phyloP scores from a whole-genome alignment of 257 asterid genomes.

The Solanum peruvianum region DNA sequence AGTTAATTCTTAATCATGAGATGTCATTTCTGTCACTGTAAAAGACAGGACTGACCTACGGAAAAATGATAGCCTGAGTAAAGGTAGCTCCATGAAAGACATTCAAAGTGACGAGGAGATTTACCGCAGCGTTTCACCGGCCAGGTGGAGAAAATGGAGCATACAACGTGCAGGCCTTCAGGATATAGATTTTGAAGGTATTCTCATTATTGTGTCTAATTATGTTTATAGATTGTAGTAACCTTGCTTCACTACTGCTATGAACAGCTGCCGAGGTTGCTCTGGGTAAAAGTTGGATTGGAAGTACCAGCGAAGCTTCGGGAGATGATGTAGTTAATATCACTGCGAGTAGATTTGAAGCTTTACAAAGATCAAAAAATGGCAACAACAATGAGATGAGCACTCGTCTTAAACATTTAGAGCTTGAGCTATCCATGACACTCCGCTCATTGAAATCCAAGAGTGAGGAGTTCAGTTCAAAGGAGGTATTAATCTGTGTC shows the following conservation, averaged over 20 bases:
- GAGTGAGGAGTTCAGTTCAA: slow-evolving; percentile 16
- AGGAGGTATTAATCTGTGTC: slow-evolving; percentile 30
- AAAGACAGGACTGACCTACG: slow-evolving; percentile 41
- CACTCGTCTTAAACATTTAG: slow-evolving; percentile 43
- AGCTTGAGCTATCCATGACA: slow-evolving; percentile 51
- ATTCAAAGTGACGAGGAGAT: slow-evolving; percentile 6
- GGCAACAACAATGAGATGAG: slow-evolving; percentile 25
- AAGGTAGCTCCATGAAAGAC: slow-evolving; percentile 14
- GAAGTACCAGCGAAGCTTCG: slow-evolving; percentile 15
- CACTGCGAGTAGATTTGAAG: slow-evolving; percentile 18
- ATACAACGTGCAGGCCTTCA: slow-evolving; percentile 38
- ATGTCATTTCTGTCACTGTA: slow-evolving; percentile 22
- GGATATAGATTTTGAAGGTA: slow-evolving; percentile 53
- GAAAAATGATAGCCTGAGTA: slow-evolving; percentile 12
- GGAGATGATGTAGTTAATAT: slow-evolving; percentile 14
- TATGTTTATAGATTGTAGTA: neutral
- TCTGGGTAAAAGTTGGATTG: slow-evolving; percentile 10
- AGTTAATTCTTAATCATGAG: slow-evolving; percentile 12
- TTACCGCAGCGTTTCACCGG: slow-evolving; percentile 33
- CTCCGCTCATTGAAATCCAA: slow-evolving; percentile 44
- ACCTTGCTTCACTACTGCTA: neutral
- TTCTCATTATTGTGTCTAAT: neutral
- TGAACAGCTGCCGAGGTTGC: slow-evolving; percentile 79
- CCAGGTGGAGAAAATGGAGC: slow-evolving; percentile 71
- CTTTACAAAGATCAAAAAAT: slow-evolving; percentile 14